Percentiles rank a stretch among this genome's conserved stretches.
These are phyloP conservation scores for Podospora pseudopauciseta DNA, from an alignment of 495 filamentous ascomycete genomes.

Conservation along the genomic window DNA sequence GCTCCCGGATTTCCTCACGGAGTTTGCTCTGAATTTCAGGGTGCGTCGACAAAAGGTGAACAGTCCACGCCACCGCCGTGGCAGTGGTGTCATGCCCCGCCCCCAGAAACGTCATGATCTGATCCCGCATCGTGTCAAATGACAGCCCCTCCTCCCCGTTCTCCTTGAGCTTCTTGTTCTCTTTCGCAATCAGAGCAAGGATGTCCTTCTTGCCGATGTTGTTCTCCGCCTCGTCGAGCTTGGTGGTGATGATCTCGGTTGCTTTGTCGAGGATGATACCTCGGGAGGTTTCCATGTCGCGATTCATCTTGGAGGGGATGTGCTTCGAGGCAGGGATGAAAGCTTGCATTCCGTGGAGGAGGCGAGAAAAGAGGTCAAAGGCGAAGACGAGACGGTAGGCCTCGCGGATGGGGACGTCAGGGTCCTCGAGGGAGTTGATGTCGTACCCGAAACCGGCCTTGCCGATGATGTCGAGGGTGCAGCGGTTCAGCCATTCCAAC, in stretches of 20 bases:
- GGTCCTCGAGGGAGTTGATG: slow-evolving; percentile 42
- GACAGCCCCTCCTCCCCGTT: slow-evolving; percentile 30
- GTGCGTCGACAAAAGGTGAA: slow-evolving; percentile 34
- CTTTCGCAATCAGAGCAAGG: slow-evolving; percentile 39
- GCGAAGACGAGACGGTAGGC: slow-evolving; percentile 47
- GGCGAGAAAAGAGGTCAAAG: slow-evolving; percentile 38
- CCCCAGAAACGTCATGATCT: slow-evolving; percentile 45
- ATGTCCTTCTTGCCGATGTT: slow-evolving; percentile 42
- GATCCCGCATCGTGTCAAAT: slow-evolving; percentile 46
- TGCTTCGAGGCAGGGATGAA: slow-evolving; percentile 43
- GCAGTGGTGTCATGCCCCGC: slow-evolving; percentile 43
- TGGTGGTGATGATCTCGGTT: slow-evolving; percentile 20
- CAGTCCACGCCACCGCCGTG: slow-evolving; percentile 35
- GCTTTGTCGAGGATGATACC: slow-evolving; percentile 36
- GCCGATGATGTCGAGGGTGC: slow-evolving; percentile 52
- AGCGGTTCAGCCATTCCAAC: slow-evolving; percentile 48
- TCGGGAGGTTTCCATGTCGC: slow-evolving; percentile 41
- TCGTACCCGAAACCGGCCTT: slow-evolving; percentile 49
- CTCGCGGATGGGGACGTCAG: slow-evolving; percentile 39
- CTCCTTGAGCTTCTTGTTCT: slow-evolving; percentile 25
- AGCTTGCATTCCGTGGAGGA: slow-evolving; percentile 43
- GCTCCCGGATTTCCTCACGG: slow-evolving; percentile 34
- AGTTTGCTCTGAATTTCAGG: slow-evolving; percentile 34
- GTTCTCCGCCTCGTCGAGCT: slow-evolving; percentile 18
- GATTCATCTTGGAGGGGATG: slow-evolving; percentile 45